Conservation (phyloP, 192 early-diverging fungal genomes). For the Podila epicladia region DNA sequence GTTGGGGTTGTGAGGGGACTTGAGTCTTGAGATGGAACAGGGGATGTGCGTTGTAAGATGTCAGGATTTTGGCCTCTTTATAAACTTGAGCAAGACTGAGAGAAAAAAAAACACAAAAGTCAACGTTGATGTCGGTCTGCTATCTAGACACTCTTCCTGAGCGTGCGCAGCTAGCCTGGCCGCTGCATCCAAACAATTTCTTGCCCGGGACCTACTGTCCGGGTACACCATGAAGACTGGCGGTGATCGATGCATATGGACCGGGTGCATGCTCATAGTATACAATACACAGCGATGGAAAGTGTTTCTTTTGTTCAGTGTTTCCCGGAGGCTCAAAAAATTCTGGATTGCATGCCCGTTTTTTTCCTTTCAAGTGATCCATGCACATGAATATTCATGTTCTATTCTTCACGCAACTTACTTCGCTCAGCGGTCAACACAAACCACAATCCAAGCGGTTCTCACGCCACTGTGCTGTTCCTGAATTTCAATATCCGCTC, state of each 20-base stretch:
- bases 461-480: no score
- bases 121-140: conserved; percentile 7
- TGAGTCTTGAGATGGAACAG: conserved; percentile 11
- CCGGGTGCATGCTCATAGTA: conserved; percentile 4
- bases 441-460: no score
- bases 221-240: conserved; percentile 2
- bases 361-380: no score
- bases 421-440: no score
- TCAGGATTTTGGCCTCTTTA: conserved; percentile 8
- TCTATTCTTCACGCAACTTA: no score
- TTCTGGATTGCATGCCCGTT: no score
- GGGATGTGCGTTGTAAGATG: conserved; percentile 7
- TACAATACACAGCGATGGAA: no score
- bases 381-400: no score
- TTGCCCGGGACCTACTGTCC: conserved; percentile 1
- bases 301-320: conserved; percentile 1
- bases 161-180: conserved; percentile 4
- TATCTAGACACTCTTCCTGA: conserved; percentile 4
- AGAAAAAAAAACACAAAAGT: conserved; percentile 6
- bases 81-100: conserved; percentile 9
- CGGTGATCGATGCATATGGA: conserved; percentile 1
- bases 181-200: conserved; percentile 6
- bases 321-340: no score
- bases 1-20: conserved; percentile 5
- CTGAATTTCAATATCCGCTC: no score